Base-by-base conservation (phyloP, 805 yeast species). In the Brettanomyces nanus region DNA sequence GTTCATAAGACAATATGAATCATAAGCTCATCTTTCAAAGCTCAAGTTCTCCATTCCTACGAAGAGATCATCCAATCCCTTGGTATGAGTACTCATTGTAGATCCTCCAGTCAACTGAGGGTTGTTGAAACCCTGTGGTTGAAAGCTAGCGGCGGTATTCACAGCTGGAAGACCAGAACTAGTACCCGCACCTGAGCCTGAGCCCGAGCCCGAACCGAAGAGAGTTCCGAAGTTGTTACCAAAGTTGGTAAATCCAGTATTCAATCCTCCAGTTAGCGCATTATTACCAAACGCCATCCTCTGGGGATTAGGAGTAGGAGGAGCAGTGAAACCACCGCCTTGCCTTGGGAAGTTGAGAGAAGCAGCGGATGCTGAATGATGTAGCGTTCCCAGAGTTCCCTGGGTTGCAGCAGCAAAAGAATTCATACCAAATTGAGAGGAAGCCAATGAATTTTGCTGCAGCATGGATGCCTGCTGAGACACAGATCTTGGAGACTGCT, bases 401-500 rank as follows among this genome's bases (percentile, higher is more conserved):
- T 9, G 14, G n/a, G 26, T 23, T 7, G 26, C 7, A 9, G 26
- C 7, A 19, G n/a, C 18, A 20, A 20, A 14, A 15, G 18, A 6
- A 15, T 13, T 15, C 33, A 30, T 15, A 13, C 20, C 17, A 19
- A 30, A 30, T 6, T 14, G 33, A n/a, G 20, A 7, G 3, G 5
- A 15, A 11, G 19, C 26, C 13, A 31, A 10, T n/a, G 34, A 19
- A n/a, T 25, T 7, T 26, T 31, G 34, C 34, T 30, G 33, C 11
- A 30, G 22, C n/a, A 30, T 19, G 9, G 22, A 6, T 7, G 29
- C 20, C 14, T 34, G 36, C 37, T 40, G 46, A 1, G 58, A 45
- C 19, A 54, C 49, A 18, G 48, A 45, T 43, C 61, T 47, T 19
- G 63, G 60, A 6, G 63, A 55, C 42, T 59, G 64, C 36, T 60